phyloP scores from a whole-genome alignment of 1,139 yeast genomes.

The Kodamaea plutei region DNA sequence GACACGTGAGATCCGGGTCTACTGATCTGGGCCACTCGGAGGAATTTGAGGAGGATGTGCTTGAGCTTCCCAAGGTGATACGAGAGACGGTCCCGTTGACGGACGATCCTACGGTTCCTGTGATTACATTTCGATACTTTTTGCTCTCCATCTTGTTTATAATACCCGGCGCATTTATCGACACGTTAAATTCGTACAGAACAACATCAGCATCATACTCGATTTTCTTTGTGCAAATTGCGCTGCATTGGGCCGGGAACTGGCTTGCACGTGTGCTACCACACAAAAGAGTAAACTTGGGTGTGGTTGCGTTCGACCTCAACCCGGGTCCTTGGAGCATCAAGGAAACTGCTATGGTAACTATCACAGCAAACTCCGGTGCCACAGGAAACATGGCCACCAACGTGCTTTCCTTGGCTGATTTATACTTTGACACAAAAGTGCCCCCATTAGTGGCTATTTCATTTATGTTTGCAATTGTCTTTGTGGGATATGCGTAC shows the following conservation, averaged over 20 bases:
- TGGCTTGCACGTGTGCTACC: slow-evolving; percentile 36
- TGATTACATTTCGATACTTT: slow-evolving; percentile 40
- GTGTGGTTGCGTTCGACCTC: slow-evolving; percentile 21
- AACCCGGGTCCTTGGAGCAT: slow-evolving; percentile 49
- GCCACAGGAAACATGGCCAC: slow-evolving; percentile 47
- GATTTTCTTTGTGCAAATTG: slow-evolving; percentile 43
- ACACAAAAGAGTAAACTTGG: slow-evolving; percentile 17
- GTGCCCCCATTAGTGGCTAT: slow-evolving; percentile 30
- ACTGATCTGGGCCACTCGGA: too few relatives aligned
- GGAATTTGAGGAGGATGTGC: slow-evolving; percentile 14
- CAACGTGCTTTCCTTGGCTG: slow-evolving; percentile 37
- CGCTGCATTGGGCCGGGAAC: slow-evolving; percentile 40
- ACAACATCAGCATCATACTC: slow-evolving; percentile 47
- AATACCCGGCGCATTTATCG: slow-evolving; percentile 46
- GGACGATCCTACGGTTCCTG: slow-evolving; percentile 34
- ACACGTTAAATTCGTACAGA: slow-evolving; percentile 45
- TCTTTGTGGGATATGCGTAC: slow-evolving; percentile 45
- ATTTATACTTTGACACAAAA: slow-evolving; percentile 31
- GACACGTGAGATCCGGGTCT: too few relatives aligned
- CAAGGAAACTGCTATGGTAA: slow-evolving; percentile 41
- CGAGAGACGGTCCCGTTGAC: slow-evolving; percentile 31
- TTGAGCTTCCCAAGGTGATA: slow-evolving; percentile 26
- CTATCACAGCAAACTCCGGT: slow-evolving; percentile 43
- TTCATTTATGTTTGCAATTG: slow-evolving; percentile 43
- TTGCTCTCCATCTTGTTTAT: slow-evolving; percentile 36